Conservation (phyloP, 129 eudicot species). For the Logfia minima region DNA sequence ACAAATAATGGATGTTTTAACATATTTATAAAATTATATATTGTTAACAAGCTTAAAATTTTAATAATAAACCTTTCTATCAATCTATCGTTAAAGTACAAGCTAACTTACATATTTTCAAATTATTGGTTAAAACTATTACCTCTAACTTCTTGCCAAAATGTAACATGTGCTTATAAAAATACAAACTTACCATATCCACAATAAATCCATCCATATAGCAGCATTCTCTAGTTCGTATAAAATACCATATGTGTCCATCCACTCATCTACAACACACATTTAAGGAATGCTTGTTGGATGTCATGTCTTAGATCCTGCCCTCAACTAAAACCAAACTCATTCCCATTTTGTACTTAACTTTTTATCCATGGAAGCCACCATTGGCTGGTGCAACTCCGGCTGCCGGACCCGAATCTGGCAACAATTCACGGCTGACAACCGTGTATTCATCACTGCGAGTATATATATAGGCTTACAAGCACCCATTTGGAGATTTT, state of each 20-base stretch:
- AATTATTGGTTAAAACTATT: not conserved
- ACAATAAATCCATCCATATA: not conserved
- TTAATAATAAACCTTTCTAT: too few species aligned
- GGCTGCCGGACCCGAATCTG: constrained; percentile 25
- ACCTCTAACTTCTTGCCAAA: not conserved
- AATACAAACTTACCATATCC: not conserved
- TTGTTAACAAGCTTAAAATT: too few species aligned
- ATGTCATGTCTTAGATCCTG: constrained; percentile 1
- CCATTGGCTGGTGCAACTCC: constrained; percentile 38
- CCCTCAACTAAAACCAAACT: not conserved
- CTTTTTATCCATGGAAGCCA: constrained; percentile 41
- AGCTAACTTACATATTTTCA: too few species aligned
- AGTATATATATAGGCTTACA: constrained; percentile 29
- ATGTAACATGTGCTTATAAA: not conserved
- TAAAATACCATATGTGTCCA: not conserved
- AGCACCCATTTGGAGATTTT: constrained; percentile 41
- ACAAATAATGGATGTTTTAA: too few species aligned
- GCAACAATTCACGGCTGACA: constrained; percentile 30
- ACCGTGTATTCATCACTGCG: constrained; percentile 26
- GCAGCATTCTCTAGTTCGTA: not conserved
- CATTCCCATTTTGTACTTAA: not conserved
- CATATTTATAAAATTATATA: not conserved
- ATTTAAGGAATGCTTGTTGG: constrained; percentile 13
- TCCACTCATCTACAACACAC: constrained; percentile 18
- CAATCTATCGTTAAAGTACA: too few species aligned